A percentile compares a stretch with the other conserved stretches of the same genome.
Conservation (phyloP, 2,329 filamentous ascomycete species). For the Aaosphaeria arxii region DNA sequence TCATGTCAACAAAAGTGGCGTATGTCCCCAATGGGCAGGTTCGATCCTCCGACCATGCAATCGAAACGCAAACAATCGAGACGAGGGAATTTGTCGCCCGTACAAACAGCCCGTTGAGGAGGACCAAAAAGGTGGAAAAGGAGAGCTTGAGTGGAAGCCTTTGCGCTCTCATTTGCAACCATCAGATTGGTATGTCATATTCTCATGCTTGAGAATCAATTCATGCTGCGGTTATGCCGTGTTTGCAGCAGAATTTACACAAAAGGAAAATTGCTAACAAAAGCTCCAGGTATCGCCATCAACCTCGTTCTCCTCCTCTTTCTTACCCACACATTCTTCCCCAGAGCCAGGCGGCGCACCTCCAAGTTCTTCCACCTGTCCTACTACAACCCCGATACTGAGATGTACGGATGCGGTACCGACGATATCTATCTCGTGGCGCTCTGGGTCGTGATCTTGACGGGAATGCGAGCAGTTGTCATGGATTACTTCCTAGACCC, state of each 20-base stretch:
- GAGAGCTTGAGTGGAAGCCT: conserved; percentile 60
- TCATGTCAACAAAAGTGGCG: conserved; percentile 7
- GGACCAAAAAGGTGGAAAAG: conserved; percentile 56
- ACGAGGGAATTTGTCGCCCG: background rate
- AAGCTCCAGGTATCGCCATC: conserved; percentile 67
- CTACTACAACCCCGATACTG: conserved; percentile 70
- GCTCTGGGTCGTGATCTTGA: conserved; percentile 81
- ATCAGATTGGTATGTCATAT: conserved; percentile 68
- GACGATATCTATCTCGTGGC: conserved; percentile 77
- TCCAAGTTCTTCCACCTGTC: conserved; percentile 84
- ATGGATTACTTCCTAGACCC: conserved; percentile 89
- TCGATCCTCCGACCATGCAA: background rate
- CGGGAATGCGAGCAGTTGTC: conserved; percentile 74
- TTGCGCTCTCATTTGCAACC: conserved; percentile 69
- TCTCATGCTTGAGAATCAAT: conserved; percentile 7
- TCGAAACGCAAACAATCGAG: background rate
- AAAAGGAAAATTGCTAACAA: conserved; percentile 5
- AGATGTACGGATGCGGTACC: conserved; percentile 70
- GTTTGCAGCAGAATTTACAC: background rate
- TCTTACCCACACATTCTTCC: conserved; percentile 78
- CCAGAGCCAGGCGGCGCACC: conserved; percentile 74
- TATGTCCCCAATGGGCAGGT: background rate
- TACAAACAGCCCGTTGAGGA: background rate
- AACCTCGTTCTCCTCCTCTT: conserved; percentile 82
- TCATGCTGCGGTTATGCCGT: background rate